phyloP scores from a whole-genome alignment of 768 basidiomycete genomes.

The Xerocomellus intermedius region DNA sequence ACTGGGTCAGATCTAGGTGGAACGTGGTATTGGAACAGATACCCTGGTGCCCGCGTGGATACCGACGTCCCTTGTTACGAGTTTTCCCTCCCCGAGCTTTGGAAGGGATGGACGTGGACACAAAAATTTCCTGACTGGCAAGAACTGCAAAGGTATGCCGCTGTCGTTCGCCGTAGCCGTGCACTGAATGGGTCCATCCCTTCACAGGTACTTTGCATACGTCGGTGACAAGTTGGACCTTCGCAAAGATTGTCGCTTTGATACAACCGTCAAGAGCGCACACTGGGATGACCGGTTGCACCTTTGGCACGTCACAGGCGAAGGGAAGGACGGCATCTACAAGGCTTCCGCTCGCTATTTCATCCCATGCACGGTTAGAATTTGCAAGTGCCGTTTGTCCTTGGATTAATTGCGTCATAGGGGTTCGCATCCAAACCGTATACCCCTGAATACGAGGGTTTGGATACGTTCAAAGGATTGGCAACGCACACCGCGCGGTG shows the following conservation, averaged over 20 bases:
- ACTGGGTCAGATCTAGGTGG: slow-evolving; percentile 9
- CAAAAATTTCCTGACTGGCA: slow-evolving; percentile 7
- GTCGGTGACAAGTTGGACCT: slow-evolving; percentile 8
- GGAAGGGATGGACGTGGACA: slow-evolving; percentile 15
- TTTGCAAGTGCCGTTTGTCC: too few species aligned
- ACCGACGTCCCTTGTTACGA: slow-evolving; percentile 9
- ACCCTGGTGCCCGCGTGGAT: slow-evolving; percentile 13
- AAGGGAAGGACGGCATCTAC: slow-evolving; percentile 1
- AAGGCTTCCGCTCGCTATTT: slow-evolving; percentile 7
- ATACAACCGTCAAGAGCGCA: slow-evolving; percentile 9
- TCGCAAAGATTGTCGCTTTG: slow-evolving; percentile 12
- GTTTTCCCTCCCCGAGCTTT: slow-evolving; percentile 9
- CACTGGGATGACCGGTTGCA: slow-evolving; percentile 10
- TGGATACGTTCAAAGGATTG: slow-evolving; percentile 6
- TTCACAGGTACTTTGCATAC: slow-evolving; percentile 9
- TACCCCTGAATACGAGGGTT: slow-evolving; percentile 1
- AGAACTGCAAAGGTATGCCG: slow-evolving; percentile 1
- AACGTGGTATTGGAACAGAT: slow-evolving; percentile 13
- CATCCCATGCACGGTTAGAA: slow-evolving; percentile 5
- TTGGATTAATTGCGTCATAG: background rate
- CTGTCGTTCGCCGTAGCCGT: background rate
- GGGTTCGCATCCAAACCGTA: slow-evolving; percentile 9
- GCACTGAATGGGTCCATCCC: background rate
- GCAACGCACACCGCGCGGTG: slow-evolving; percentile 1
- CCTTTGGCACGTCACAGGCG: slow-evolving; percentile 2